These are phyloP conservation scores for Dendrobium huoshanense DNA, from an alignment of 106 monocot species.

Conservation along the genomic window DNA sequence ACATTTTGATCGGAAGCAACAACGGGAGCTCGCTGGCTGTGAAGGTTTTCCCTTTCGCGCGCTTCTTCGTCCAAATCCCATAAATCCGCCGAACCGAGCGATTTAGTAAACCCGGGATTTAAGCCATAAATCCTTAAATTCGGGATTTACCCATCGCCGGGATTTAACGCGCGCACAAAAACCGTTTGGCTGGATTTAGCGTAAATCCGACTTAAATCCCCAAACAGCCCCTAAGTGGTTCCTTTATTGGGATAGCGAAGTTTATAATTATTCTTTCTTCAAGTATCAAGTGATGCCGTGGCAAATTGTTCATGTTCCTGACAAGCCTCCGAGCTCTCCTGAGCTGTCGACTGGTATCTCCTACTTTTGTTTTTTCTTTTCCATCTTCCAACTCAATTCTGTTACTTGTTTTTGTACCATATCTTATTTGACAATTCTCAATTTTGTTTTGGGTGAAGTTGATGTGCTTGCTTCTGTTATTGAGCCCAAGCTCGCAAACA, in stretches of 20 bases:
- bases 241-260: background rate
- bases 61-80: too few species aligned
- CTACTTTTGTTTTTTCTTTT: background rate
- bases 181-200: too few species aligned
- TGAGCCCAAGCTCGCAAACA: constrained; percentile 61
- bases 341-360: constrained; percentile 19
- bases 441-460: constrained; percentile 17
- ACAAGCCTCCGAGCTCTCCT: constrained; percentile 10
- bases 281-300: constrained; percentile 24
- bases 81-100: too few species aligned
- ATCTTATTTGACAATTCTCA: background rate
- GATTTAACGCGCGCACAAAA: too few species aligned
- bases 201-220: too few species aligned
- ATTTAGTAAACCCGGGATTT: too few species aligned
- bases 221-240: background rate
- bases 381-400: background rate
- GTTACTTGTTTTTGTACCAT: background rate
- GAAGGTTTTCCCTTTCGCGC: too few species aligned
- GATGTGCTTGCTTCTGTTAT: constrained; percentile 51
- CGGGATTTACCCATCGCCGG: too few species aligned
- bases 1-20: too few species aligned
- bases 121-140: too few species aligned
- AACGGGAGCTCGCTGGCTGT: too few species aligned
- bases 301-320: constrained; percentile 51
- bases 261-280: background rate